Base-by-base conservation (phyloP, 345 rosid genomes). In the Lepidium africanum region DNA sequence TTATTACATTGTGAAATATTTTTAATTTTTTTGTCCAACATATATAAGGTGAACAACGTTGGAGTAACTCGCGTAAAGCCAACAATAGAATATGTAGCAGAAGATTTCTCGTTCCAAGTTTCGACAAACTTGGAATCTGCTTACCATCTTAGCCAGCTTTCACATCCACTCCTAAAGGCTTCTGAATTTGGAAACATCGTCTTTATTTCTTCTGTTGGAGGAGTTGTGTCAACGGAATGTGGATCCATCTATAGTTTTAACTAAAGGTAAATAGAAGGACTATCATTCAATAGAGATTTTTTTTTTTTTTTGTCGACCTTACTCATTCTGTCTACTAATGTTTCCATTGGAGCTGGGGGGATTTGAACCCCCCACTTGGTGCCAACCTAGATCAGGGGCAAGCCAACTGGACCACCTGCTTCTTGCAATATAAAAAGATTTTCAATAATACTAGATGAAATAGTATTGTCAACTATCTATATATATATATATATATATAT, bases 121-220 rank as follows among this genome's bases (percentile, higher is more conserved):
- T 13, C 69, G 4, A 81, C 83, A 6, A 86, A 86, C 68, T 66
- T 88, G 11, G 83, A 88, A 62, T 72, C 87, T 5, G 71, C 84
- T 17, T 86, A 73, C 37, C 82, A 83, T 68, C 6, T 89, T 10
- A 59, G 72, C 73, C 83, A 79, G 71, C 80, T 86, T 16, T 81
- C 86, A 4, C 80, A 89, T 65, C 90, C 88, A 4, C 80, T 85
- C 17, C 48, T 89, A 10, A 82, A 83, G 76, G 78, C 86, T 19
- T 83, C 92, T 0, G 81, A 83, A 2, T 72, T 60, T 2, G 92
- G 83, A 58, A 85, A 83, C 61, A 66, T 89, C 7, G 78, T 86
- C 11, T 79, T 86, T 43, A 50, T 81, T 14, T 83, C 90, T 14
- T 85, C 89, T 0, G 59, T 71, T 11, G 53, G 40, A 3, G 82